A percentile compares a stretch with the other conserved stretches of the same genome.
These are phyloP conservation scores for Porodaedalea pini DNA, from an alignment of 1,284 basidiomycete species.

Conservation along the genomic window DNA sequence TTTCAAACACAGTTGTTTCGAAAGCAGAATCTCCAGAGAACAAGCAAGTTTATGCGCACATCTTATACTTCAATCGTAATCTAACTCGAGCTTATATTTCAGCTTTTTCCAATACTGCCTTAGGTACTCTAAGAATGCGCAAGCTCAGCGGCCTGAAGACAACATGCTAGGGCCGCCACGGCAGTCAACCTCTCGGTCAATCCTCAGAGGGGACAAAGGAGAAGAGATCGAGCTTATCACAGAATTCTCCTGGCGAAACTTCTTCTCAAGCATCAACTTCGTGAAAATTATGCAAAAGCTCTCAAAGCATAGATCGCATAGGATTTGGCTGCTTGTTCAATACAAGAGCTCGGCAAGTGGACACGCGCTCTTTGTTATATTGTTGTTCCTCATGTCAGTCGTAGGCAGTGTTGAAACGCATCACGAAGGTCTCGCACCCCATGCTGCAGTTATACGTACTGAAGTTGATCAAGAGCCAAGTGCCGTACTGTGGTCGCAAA, in stretches of 20 bases:
- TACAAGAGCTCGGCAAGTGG: constrained; percentile 91
- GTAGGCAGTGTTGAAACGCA: constrained; percentile 91
- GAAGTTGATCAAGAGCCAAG: constrained; percentile 98
- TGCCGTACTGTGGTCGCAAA: constrained; percentile 96
- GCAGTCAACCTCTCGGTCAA: constrained; percentile 52
- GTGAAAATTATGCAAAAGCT: constrained; percentile 98
- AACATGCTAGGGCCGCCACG: constrained; percentile 54
- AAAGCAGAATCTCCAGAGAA: constrained; percentile 87
- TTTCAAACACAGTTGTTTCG: constrained; percentile 76
- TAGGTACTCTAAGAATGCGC: constrained; percentile 36
- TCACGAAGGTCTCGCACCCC: constrained; percentile 90
- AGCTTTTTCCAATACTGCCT: constrained; percentile 97
- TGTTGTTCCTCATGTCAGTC: constrained; percentile 20
- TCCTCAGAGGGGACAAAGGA: constrained; percentile 60
- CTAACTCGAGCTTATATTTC: constrained; percentile 14
- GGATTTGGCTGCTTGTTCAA: constrained; percentile 94
- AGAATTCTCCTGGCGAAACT: constrained; percentile 97
- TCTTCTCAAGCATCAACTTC: constrained; percentile 98
- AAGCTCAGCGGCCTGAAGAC: constrained; percentile 51
- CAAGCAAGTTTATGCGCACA: constrained; percentile 53
- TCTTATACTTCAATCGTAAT: neutral
- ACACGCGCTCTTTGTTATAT: neutral
- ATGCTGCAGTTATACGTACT: constrained; percentile 94
- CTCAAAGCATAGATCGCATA: constrained; percentile 90
- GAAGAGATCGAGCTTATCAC: constrained; percentile 89